These are phyloP conservation scores for Dissophora globulifera DNA, from an alignment of 192 early-diverging fungal species.

Conservation along the genomic window DNA sequence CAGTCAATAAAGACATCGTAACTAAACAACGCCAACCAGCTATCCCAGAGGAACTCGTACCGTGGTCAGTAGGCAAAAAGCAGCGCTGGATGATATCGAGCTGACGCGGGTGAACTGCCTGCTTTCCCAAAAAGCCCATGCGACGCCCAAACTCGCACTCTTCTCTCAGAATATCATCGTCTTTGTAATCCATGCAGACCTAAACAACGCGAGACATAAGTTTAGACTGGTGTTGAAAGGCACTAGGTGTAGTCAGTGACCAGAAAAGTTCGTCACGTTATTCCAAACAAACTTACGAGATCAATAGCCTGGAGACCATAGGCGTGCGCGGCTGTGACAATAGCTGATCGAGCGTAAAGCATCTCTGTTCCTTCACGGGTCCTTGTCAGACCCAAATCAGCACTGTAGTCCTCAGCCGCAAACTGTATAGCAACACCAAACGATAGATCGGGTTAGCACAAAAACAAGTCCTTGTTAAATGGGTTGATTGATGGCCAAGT, in stretches of 20 bases:
- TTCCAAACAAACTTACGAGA: constrained; percentile 61
- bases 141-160: constrained; percentile 87
- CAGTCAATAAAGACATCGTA: too few species aligned
- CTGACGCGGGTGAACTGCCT: constrained; percentile 94
- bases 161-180: constrained; percentile 71
- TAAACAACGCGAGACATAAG: too few species aligned
- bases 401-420: constrained; percentile 97
- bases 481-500: too few species aligned
- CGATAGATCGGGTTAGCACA: too few species aligned
- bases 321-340: constrained; percentile 85
- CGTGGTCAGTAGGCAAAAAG: constrained; percentile 78
- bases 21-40: too few species aligned
- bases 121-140: constrained; percentile 97
- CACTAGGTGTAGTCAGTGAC: too few species aligned
- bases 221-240: too few species aligned
- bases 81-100: constrained; percentile 81
- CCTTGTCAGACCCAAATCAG: constrained; percentile 85
- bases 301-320: constrained; percentile 93
- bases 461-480: too few species aligned
- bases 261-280: too few species aligned
- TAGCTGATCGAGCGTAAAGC: constrained; percentile 78
- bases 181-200: constrained; percentile 91
- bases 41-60: constrained; percentile 54
- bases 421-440: constrained; percentile 58
- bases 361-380: constrained; percentile 80